Conservation (phyloP, 2,329 filamentous ascomycete species). For the Parafenestella ontariensis region DNA sequence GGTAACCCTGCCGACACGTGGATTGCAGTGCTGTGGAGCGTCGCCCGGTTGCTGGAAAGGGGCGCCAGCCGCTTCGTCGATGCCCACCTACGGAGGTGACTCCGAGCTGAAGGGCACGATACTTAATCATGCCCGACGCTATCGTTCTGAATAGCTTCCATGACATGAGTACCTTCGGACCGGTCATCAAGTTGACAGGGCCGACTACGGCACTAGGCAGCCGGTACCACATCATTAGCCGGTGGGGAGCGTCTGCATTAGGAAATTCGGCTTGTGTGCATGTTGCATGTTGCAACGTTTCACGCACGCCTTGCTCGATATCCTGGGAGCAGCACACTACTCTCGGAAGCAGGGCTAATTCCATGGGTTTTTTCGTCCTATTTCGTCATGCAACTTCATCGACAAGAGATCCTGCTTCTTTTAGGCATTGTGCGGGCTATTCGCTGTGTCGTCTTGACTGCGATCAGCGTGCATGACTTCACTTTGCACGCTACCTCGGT, state of each 20-base stretch:
- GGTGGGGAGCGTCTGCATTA: constrained; percentile 25
- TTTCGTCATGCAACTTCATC: constrained; percentile 22
- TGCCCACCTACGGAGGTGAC: constrained; percentile 13
- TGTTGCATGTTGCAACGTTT: constrained; percentile 38
- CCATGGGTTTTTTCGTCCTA: constrained; percentile 7
- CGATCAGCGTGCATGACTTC: constrained; percentile 32
- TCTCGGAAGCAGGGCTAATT: constrained; percentile 21
- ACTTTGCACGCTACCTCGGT: constrained; percentile 14
- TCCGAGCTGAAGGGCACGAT: constrained; percentile 11
- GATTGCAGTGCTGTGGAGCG: constrained; percentile 33
- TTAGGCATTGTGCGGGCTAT: constrained; percentile 13
- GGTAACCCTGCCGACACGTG: constrained; percentile 48
- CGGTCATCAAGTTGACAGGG: constrained; percentile 21
- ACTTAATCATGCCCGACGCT: constrained; percentile 10
- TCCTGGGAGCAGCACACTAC: constrained; percentile 15
- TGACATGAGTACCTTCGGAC: constrained; percentile 16
- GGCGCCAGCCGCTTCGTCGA: constrained; percentile 27
- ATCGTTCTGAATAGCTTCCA: not conserved
- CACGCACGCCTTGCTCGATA: constrained; percentile 23
- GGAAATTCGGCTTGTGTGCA: constrained; percentile 34
- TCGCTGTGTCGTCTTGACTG: constrained; percentile 19
- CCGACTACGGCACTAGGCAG: constrained; percentile 20
- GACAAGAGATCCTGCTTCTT: constrained; percentile 11
- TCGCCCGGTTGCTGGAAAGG: constrained; percentile 32
- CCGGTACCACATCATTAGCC: constrained; percentile 37